A percentile compares a stretch with the other conserved stretches of the same genome.
phyloP scores from a whole-genome alignment of 768 basidiomycete genomes.

The Tylopilus sp. region DNA sequence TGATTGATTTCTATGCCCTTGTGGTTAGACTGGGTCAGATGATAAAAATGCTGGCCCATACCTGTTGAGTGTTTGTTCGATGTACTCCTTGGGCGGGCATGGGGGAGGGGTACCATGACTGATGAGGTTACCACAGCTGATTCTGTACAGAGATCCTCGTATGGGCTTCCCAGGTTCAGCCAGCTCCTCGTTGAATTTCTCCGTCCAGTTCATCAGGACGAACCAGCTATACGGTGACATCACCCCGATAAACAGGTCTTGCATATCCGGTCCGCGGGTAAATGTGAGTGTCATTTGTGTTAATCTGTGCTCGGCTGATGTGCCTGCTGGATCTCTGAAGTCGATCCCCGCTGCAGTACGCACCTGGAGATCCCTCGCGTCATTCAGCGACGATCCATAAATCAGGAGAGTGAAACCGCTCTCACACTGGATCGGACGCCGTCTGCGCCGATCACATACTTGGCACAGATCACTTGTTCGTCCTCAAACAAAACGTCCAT shows the following conservation, averaged over 20 bases:
- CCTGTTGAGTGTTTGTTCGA: background rate
- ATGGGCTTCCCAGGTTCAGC: background rate
- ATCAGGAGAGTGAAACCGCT: no score
- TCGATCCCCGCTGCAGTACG: background rate
- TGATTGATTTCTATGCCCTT: background rate
- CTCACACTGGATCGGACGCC: no score
- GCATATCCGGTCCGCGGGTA: background rate
- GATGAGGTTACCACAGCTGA: background rate
- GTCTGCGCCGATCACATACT: no score
- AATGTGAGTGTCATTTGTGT: background rate
- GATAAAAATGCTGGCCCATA: background rate
- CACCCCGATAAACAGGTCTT: background rate
- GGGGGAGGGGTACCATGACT: background rate
- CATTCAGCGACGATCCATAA: no score
- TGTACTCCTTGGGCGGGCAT: background rate
- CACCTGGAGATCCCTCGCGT: background rate
- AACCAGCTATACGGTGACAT: no score
- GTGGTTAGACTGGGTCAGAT: background rate
- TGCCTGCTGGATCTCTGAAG: background rate
- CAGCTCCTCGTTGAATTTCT: background rate
- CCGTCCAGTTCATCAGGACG: no score
- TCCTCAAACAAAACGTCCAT: background rate
- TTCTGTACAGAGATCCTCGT: background rate
- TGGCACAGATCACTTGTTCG: no score
- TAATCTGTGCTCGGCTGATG: background rate